Conservation (phyloP, 2,329 filamentous ascomycete species). For the Scytalidium sp. region DNA sequence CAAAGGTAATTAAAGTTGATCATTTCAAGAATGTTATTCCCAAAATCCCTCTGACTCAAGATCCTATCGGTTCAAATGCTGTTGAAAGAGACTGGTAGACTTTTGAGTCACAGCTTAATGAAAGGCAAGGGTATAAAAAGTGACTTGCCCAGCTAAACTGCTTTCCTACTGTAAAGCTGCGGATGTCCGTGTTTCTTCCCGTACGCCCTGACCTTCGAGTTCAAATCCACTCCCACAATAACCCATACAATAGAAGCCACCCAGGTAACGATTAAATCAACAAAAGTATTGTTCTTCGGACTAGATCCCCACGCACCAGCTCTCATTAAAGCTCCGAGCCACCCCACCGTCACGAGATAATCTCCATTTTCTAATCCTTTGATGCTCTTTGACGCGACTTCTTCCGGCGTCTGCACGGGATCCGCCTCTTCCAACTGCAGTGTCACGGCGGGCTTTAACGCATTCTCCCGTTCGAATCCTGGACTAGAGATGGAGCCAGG, state of each 20-base stretch:
- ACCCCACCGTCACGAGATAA: slow-evolving; percentile 74
- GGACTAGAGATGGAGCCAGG: slow-evolving; percentile 81
- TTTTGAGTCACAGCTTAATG: background rate
- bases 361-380: slow-evolving; percentile 75
- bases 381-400: slow-evolving; percentile 70
- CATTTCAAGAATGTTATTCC: too few species aligned
- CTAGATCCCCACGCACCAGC: slow-evolving; percentile 54
- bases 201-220: slow-evolving; percentile 55
- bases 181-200: slow-evolving; percentile 58
- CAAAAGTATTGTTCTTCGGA: slow-evolving; percentile 54
- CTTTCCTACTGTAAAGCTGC: slow-evolving; percentile 29
- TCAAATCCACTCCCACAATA: slow-evolving; percentile 54
- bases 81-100: background rate
- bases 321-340: slow-evolving; percentile 70
- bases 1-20: too few species aligned
- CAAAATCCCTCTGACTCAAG: too few species aligned
- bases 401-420: slow-evolving; percentile 71
- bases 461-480: slow-evolving; percentile 73
- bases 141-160: background rate
- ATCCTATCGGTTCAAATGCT: too few species aligned
- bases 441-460: slow-evolving; percentile 77
- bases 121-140: too few species aligned
- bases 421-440: slow-evolving; percentile 79
- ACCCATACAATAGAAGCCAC: slow-evolving; percentile 53
- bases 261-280: slow-evolving; percentile 56